Evolutionary conservation across 2,329 filamentous ascomycete genomes (phyloP).

Genomic region (Coniochaeta hoffmannii): DNA sequence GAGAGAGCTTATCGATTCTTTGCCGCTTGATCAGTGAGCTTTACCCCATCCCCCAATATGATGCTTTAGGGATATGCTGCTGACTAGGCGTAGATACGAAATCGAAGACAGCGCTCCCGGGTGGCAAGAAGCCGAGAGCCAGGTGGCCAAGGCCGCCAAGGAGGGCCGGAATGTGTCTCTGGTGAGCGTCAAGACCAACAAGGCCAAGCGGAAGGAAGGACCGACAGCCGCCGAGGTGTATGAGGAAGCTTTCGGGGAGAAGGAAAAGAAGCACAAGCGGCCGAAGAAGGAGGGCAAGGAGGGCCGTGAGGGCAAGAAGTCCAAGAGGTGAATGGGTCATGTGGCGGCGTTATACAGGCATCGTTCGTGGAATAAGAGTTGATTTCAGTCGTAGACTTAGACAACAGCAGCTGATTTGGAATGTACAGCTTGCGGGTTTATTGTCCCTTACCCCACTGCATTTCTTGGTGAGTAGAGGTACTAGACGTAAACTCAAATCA

Average conservation of each 20-base stretch:
- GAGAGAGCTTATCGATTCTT: conserved; percentile 78
- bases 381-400: background rate
- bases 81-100: conserved; percentile 46
- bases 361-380: background rate
- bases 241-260: conserved; percentile 48
- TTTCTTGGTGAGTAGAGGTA: no score
- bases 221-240: conserved; percentile 54
- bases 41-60: background rate
- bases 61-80: background rate
- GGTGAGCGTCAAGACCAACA: conserved; percentile 76
- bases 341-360: background rate
- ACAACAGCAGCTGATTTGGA: background rate
- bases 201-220: conserved; percentile 67
- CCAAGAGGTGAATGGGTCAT: background rate
- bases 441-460: background rate
- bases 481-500: background rate
- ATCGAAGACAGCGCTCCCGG: conserved; percentile 54
- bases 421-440: background rate
- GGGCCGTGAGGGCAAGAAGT: background rate
- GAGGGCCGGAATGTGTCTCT: conserved; percentile 51
- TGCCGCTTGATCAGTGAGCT: conserved; percentile 78
- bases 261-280: conserved; percentile 43
- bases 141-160: conserved; percentile 53
- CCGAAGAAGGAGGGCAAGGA: conserved; percentile 30
- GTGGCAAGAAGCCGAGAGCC: conserved; percentile 68